Base-by-base conservation (phyloP, 2,329 filamentous ascomycete genomes). In the Colletotrichum lentis region DNA sequence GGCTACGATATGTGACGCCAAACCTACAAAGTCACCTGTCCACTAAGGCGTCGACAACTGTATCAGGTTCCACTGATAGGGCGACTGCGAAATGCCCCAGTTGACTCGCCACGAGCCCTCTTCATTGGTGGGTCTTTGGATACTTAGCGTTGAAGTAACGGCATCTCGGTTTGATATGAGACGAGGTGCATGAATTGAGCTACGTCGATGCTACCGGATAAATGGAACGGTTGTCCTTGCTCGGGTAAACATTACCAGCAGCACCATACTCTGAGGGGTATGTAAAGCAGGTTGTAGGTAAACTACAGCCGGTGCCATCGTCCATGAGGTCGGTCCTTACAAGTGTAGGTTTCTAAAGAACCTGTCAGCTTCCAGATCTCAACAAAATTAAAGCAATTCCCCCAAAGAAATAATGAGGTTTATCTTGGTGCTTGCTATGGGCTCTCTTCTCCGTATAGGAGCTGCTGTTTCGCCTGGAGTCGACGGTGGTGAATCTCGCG, bases 51-150 rank as follows among this genome's bases (percentile, higher is more conserved):
- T 8, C 27, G 27, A 31, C 27, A 31, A 31, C 7, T 31, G 2
- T 31, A 31, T 31, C 8, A 31, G 27, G 27, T 31, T 31, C 27
- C 27, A 31, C 27, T 31, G 27, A 31, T 7, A 31, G 27, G 27
- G 31, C 31, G 8, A 35, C 8, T 7, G 31, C 31, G 31, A 35
- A 35, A 1, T 35, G 8, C 31, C 31, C 31, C 31, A 35, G 31
- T 35, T 35, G 31, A 35, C 31, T 35, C 31, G 8, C 31, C 8
- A 35, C 31, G 31, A 35, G 31, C 31, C 7, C 31, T 35, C 31
- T 37, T 31, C 20, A 67, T 67, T 63, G 59, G 64, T 52, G 64
- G 64, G 39, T 41, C 57, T 57, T 20, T 7, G 1, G 3, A 18
- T 39, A 20, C 24, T 57, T 27, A 3, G 22, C 24, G n/a, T 27